Evolutionary conservation across 192 early-diverging fungal species (phyloP).

Genomic region (Entophlyctis helioformis): DNA sequence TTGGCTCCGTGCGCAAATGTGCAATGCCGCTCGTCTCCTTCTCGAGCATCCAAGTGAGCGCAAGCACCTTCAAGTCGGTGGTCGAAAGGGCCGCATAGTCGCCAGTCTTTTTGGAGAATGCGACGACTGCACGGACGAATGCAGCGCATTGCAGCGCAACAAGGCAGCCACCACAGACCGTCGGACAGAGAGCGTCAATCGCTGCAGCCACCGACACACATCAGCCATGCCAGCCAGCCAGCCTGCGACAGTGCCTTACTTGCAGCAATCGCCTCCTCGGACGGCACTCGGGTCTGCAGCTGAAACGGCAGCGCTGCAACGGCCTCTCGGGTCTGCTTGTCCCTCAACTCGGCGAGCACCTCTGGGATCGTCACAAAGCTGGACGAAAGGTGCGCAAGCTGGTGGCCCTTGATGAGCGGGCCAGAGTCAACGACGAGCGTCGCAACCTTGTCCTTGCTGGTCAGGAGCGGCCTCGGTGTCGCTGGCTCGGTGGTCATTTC

Average conservation of each 20-base stretch:
- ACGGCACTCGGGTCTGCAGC: slow-evolving; percentile 43
- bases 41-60: slow-evolving; percentile 79
- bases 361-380: slow-evolving; percentile 80
- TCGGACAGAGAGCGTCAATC: too few species aligned
- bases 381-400: slow-evolving; percentile 47
- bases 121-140: slow-evolving; percentile 44
- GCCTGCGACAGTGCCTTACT: too few species aligned
- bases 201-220: too few species aligned
- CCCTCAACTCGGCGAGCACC: slow-evolving; percentile 73
- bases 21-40: slow-evolving; percentile 60
- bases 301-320: slow-evolving; percentile 50
- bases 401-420: slow-evolving; percentile 12
- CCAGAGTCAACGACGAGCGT: slow-evolving; percentile 19
- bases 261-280: slow-evolving; percentile 56
- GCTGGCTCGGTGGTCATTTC: too few species aligned
- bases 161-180: too few species aligned
- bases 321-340: slow-evolving; percentile 51
- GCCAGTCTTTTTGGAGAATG: slow-evolving; percentile 83
- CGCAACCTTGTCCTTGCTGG: slow-evolving; percentile 6
- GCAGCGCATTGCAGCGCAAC: not conserved
- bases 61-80: slow-evolving; percentile 82
- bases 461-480: too few species aligned
- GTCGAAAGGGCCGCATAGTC: slow-evolving; percentile 70
- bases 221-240: too few species aligned
- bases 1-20: slow-evolving; percentile 60